These are phyloP conservation scores for Dictyostelium citrinum DNA, from an alignment of 78 protist species.

Conservation along the genomic window DNA sequence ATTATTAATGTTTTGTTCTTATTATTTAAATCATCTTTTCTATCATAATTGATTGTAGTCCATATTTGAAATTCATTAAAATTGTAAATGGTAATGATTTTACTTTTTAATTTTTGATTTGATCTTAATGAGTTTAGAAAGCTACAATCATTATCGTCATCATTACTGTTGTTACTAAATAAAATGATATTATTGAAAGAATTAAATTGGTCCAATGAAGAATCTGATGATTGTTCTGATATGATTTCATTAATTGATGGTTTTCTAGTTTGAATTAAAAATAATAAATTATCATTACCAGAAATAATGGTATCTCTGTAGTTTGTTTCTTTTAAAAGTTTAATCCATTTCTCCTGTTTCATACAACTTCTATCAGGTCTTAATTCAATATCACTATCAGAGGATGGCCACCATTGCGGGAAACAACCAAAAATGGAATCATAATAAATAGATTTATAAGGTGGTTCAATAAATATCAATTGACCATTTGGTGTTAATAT, in stretches of 20 bases:
- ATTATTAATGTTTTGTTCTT: not conserved
- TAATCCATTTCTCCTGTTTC: not conserved
- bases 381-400: not conserved
- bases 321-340: not conserved
- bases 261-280: not conserved
- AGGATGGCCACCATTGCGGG: conserved; percentile 41
- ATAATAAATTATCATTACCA: not conserved
- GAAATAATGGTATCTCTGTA: not conserved
- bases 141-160: too few relatives aligned
- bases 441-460: not conserved
- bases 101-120: not conserved
- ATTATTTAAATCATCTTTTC: not conserved
- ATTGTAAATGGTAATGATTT: not conserved
- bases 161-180: not conserved
- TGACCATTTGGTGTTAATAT: conserved; percentile 20
- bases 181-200: not conserved
- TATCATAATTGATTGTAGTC: not conserved
- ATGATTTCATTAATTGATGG: not conserved
- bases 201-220: not conserved
- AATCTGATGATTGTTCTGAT: not conserved
- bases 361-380: not conserved
- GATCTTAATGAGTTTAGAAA: not conserved
- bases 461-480: conserved; percentile 4
- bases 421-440: conserved; percentile 33
- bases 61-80: not conserved